These are phyloP conservation scores for Homolaphlyctis polyrhiza DNA, from an alignment of 371 early-diverging fungal genomes.

Conservation along the genomic window DNA sequence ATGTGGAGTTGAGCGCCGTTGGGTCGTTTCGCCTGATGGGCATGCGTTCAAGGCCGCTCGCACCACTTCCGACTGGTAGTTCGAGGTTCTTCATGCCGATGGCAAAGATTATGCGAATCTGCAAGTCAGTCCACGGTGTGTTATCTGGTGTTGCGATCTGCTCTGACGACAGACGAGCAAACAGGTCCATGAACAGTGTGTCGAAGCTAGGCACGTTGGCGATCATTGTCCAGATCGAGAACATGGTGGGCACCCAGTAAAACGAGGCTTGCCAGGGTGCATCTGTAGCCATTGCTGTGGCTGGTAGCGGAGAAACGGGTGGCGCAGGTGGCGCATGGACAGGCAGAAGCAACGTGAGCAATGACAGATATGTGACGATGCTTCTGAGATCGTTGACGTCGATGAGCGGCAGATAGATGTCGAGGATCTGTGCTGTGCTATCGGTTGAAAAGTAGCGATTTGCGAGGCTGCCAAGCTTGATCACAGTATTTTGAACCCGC, in stretches of 20 bases:
- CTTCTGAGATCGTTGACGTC: conserved; percentile 52
- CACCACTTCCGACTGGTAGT: conserved; percentile 72
- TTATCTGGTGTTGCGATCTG: conserved; percentile 41
- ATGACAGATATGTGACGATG: conserved; percentile 52
- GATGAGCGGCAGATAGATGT: conserved; percentile 63
- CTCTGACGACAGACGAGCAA: conserved; percentile 63
- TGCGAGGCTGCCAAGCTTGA: neutral
- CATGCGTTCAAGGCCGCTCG: conserved; percentile 16
- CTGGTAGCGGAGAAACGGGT: conserved; percentile 6
- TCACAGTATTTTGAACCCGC: neutral
- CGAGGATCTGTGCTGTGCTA: conserved; percentile 65
- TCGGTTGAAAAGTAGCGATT: conserved; percentile 46
- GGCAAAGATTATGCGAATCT: conserved; percentile 59
- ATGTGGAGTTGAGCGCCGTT: neutral
- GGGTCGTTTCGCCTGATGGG: neutral
- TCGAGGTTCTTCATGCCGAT: conserved; percentile 64
- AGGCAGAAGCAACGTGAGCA: conserved; percentile 59
- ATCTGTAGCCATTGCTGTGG: neutral
- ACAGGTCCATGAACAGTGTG: conserved; percentile 57
- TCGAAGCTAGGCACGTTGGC: conserved; percentile 55
- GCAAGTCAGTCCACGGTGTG: conserved; percentile 61
- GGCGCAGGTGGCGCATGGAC: conserved; percentile 33
- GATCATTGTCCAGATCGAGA: conserved; percentile 71
- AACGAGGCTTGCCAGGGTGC: conserved; percentile 22
- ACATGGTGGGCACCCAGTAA: conserved; percentile 74